Base-by-base conservation (phyloP, 805 yeast genomes). In the Maudiozyma pseudohumilis region DNA sequence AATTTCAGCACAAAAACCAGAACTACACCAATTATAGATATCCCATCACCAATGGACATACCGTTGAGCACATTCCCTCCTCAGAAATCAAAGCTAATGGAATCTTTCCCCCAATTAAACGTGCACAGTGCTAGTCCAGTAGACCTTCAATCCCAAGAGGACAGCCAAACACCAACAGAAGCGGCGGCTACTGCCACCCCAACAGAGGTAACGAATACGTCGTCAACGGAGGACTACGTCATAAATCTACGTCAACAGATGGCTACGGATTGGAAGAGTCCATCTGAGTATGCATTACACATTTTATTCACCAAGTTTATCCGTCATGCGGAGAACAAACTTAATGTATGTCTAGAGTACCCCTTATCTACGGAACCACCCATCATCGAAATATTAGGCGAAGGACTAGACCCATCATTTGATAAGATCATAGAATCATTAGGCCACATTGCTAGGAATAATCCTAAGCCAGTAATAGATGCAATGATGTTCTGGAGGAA, bases 401-500 rank as follows among this genome's bases (percentile, higher is more conserved):
- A 81, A 52, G 96, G 96, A 1, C 77, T 74, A 1, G 97, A 92
- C 52, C 78, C 82, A 0, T 74, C 72, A 16, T 89, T 92, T 55
- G 98, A 92, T 59, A 75, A 82, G 50, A 83, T 87, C 36, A 74
- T 94, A 16, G 75, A 76, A 12, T 82, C 96, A 0, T 63, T 92
- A 39, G 98, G 98, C 7, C 84, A 84, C 55, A 84, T 92, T 27
- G 94, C 98, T 1, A 71, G 86, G 40, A 70, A 80, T 19, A 84
- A 86, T 47, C 96, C 97, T 0, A 88, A 86, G 53, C 95, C 96
- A 0, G 96, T 92, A 1, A 87, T 94, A 24, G 99, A 92, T 58
- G 86, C 95, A 6, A 95, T 92, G 42, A 88, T 92, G 97, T 88
- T 84, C 55, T 92, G 99, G 99, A 72, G 97, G 42, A 85, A 89